A percentile compares a stretch with the other conserved stretches of the same genome.
Conservation (phyloP, 1,284 basidiomycete species). For the Apiotrichum gamsii region DNA sequence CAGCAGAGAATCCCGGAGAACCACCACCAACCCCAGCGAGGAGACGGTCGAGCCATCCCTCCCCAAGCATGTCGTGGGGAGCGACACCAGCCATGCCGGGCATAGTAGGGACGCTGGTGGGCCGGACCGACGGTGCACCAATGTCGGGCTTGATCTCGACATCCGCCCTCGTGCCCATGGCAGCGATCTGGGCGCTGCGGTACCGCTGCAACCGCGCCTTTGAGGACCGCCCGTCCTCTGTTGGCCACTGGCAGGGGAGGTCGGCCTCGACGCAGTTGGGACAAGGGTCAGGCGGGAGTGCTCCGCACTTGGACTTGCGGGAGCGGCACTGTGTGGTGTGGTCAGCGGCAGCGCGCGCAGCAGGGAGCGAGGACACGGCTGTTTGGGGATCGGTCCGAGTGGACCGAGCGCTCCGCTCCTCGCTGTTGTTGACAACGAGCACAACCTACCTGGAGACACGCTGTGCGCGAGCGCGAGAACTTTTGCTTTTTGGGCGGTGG, state of each 20-base stretch:
- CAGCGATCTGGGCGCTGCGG: not conserved
- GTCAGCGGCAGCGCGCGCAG: slow-evolving; percentile 6
- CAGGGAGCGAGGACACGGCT: too few species aligned
- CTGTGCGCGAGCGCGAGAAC: slow-evolving; percentile 23
- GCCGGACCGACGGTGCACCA: too few species aligned
- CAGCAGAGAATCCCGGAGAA: not conserved
- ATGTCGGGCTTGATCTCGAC: not conserved
- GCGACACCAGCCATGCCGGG: too few species aligned
- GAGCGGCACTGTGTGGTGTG: slow-evolving; percentile 24
- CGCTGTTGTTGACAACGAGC: too few species aligned
- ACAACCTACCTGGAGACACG: slow-evolving; percentile 18
- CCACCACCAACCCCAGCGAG: slow-evolving; percentile 7
- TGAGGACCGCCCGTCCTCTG: slow-evolving; percentile 22
- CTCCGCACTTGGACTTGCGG: slow-evolving; percentile 27
- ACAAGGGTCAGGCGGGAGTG: slow-evolving; percentile 21
- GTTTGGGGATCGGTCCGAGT: too few species aligned
- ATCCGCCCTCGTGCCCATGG: not conserved
- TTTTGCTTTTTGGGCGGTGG: slow-evolving; percentile 21
- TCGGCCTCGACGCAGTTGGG: slow-evolving; percentile 22
- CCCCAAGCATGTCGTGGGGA: not conserved
- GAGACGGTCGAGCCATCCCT: slow-evolving; percentile 12
- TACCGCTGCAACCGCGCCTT: slow-evolving; percentile 19
- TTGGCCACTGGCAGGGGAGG: slow-evolving; percentile 24
- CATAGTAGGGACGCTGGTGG: too few species aligned
- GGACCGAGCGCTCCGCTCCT: too few species aligned